Conservation (phyloP, 331 rosid species). For the Pyrus hybrid region DNA sequence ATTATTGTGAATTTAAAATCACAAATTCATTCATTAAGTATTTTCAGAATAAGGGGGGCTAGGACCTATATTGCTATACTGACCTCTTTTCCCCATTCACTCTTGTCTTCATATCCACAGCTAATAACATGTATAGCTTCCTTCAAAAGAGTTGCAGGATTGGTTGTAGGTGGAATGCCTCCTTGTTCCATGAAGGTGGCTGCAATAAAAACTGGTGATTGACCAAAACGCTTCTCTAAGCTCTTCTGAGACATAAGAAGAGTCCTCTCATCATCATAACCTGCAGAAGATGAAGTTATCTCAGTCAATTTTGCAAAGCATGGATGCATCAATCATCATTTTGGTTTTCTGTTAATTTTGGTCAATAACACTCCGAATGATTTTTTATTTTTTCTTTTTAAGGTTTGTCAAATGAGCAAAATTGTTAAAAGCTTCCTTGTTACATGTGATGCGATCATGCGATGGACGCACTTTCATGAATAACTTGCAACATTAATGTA, state of each 20-base stretch:
- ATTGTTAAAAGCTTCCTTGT: neutral
- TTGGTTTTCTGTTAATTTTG: slow-evolving; percentile 1
- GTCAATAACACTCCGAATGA: neutral
- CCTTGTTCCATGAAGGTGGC: slow-evolving; percentile 98
- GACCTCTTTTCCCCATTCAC: slow-evolving; percentile 99
- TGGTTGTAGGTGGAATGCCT: slow-evolving; percentile 94
- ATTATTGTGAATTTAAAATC: neutral
- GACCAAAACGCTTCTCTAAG: slow-evolving; percentile 97
- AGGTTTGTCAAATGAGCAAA: neutral
- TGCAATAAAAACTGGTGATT: slow-evolving; percentile 93
- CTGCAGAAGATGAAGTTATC: slow-evolving; percentile 34
- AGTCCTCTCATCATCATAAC: slow-evolving; percentile 88
- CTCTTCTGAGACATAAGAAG: slow-evolving; percentile 91
- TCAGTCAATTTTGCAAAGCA: neutral
- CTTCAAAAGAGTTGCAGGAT: slow-evolving; percentile 92
- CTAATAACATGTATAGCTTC: slow-evolving; percentile 98
- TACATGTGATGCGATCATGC: neutral
- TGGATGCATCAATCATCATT: neutral
- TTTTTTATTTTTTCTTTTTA: neutral
- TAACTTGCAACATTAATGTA: neutral
- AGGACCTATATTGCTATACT: slow-evolving; percentile 14
- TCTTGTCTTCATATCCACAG: slow-evolving; percentile 97
- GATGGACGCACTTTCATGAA: neutral
- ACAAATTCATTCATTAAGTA: neutral
- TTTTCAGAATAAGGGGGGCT: neutral